Evolutionary conservation across 192 early-diverging fungal species (phyloP), one percentile per base, ranked within the genome.

Genomic region (Umbelopsis sp.): DNA sequence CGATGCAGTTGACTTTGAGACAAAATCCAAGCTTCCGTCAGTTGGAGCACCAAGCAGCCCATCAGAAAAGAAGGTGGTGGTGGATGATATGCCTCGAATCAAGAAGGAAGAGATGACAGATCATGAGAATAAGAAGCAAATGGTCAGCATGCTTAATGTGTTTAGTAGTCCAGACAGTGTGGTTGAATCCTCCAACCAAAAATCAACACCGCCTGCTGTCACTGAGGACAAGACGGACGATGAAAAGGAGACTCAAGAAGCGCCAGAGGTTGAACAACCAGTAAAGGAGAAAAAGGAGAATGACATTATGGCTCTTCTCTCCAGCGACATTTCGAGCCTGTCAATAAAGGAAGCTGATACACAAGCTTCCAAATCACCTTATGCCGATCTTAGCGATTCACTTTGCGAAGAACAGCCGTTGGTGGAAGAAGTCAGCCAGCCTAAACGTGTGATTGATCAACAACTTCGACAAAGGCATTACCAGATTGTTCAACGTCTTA

Each of bases 71-170:
- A 32, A 16, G 56, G 56, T 62, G 29, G 31, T 62, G 11, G 26
- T 32, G 16, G 56, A 62, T 36, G 26, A 62, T 34, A 34, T 62
- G 29, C 56, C 56, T 34, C 56, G 56, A 17, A 62, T 62, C 14
- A 62, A 62, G 31, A 62, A 62, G 56, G 56, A 62, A 32, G 56
- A 62, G 56, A 62, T 62, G 56, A n/a, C 31, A 0, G 56, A 62
- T 62, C 31, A 62, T 62, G 56, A 62, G 20, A 62, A 62, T 62
- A 62, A 62, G 56, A 62, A 62, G 17, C 56, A 62, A 31, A 62
- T 62, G 56, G 56, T 62, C 29, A 62, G 56, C 16, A 62, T 62
- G 56, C 31, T 62, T 1, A 62, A 62, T 34, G 56, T 62, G 31
- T 62, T 62, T 12, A 62, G 29, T 12, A 62, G 56, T 16, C 56